phyloP scores from a whole-genome alignment of 768 basidiomycete species.

The Suillus variegatus region DNA sequence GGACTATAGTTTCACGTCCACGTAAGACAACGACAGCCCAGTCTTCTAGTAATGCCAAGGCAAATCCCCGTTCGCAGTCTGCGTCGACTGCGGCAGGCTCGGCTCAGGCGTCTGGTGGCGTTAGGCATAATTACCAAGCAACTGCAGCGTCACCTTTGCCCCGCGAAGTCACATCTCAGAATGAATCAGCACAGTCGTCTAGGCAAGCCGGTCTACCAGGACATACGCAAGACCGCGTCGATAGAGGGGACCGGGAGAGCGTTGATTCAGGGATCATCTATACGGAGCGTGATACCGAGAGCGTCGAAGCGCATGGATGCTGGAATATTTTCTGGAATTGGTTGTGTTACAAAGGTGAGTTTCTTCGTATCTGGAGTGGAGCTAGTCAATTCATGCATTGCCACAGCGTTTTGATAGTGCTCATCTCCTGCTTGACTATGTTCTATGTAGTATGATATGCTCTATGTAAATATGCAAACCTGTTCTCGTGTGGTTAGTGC shows the following conservation, averaged over 20 bases:
- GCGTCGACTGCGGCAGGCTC: background rate
- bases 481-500: background rate
- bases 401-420: background rate
- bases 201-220: background rate
- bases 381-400: background rate
- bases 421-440: background rate
- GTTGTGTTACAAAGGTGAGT: constrained; percentile 3
- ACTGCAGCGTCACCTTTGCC: background rate
- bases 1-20: background rate
- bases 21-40: background rate
- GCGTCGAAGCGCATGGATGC: background rate
- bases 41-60: background rate
- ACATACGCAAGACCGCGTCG: background rate
- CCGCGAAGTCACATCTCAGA: background rate
- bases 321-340: constrained; percentile 1
- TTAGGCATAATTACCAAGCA: too few relatives aligned
- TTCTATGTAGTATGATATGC: background rate
- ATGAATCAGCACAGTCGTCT: background rate
- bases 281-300: background rate
- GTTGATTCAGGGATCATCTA: background rate
- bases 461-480: background rate
- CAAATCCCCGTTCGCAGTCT: background rate
- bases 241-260: background rate
- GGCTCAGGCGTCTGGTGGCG: background rate
- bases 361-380: background rate